Evolutionary conservation across 768 basidiomycete species (phyloP).

Genomic region (Suillus ampliporus): DNA sequence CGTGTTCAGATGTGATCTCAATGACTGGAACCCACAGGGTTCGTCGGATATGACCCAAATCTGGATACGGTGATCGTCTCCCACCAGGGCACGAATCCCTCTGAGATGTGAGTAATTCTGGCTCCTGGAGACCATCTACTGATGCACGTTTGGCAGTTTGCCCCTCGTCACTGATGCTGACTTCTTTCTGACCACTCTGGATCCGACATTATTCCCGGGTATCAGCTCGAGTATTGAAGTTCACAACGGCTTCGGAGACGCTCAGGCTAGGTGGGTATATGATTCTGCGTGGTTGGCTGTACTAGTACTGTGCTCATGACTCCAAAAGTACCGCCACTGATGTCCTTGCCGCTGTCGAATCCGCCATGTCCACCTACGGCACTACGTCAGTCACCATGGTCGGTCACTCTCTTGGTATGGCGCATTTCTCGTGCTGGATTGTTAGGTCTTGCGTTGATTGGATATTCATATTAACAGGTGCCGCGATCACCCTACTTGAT

Average conservation of each 20-base stretch:
- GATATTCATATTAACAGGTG: slow-evolving; percentile 33
- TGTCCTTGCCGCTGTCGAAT: slow-evolving; percentile 51
- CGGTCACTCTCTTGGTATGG: slow-evolving; percentile 48
- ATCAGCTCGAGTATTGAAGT: slow-evolving; percentile 45
- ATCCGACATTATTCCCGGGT: slow-evolving; percentile 56
- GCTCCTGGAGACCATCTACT: neutral
- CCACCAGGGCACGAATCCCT: slow-evolving; percentile 43
- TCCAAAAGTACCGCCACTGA: slow-evolving; percentile 42
- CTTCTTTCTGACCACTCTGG: slow-evolving; percentile 39
- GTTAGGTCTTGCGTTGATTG: neutral
- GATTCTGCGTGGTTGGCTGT: neutral
- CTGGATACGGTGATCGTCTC: slow-evolving; percentile 42
- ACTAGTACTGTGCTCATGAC: neutral
- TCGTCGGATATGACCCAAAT: slow-evolving; percentile 54
- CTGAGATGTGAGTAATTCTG: slow-evolving; percentile 30
- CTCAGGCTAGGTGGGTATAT: slow-evolving; percentile 49
- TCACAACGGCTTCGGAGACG: slow-evolving; percentile 53
- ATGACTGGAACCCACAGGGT: slow-evolving; percentile 43
- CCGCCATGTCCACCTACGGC: slow-evolving; percentile 40
- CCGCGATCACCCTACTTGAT: slow-evolving; percentile 44
- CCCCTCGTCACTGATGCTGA: slow-evolving; percentile 49
- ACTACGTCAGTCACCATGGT: slow-evolving; percentile 49
- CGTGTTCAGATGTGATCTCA: neutral
- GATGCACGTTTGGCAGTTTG: slow-evolving; percentile 27
- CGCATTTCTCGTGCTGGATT: neutral